Evolutionary conservation across 768 basidiomycete genomes (phyloP), one percentile per base, ranked within the genome.

Genomic region (Cubamyces lactineus): DNA sequence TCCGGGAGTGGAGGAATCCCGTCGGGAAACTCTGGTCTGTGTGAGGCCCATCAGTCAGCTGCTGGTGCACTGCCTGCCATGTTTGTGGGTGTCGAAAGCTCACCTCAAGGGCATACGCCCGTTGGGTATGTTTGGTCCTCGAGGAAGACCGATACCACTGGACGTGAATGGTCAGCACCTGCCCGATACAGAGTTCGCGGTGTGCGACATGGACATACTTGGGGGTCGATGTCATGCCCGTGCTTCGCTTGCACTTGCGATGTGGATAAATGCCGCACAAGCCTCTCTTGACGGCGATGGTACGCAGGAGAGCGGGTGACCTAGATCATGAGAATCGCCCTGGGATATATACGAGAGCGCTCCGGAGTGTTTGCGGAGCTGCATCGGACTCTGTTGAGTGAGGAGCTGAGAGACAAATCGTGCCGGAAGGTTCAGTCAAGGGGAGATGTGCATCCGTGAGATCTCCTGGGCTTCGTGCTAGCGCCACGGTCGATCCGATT

Each of bases 1-100:
- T 74, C 66, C 0, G 91, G 90, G 1, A 92, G 80, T 4, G 80
- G 72, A 0, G 91, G 91, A 7, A 82, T 68, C 4, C 75, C 74
- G 30, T 72, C 54, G 1, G 69, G 68, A 23, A 79, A 75, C 6
- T 75, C 62, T 5, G 78, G 79, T 8, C 76, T 78, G 49, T 16
- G 26, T 49, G 24, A 46, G 45, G 9, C 21, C 5, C 45, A 3
- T 16, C 11, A 5, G 23, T 23, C 26, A 26, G 16, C 16, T 26
- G 5, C 12, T 13, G 11, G 45, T 24, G 48, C 28, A 28, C 19
- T 43, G 42, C 4, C 24, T 49, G 9, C 26, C 3, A 5, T 5
- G 23, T 23, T 16, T 15, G 8, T 12, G 24, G 9, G 21, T 2
- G 19, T 17, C 21, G 5, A 15, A 13, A 16, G 28, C 54, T 15